Evolutionary conservation across 2,329 filamentous ascomycete genomes (phyloP), one percentile per base, ranked within the genome.

Genomic region (Chaetoscypha palmicola): DNA sequence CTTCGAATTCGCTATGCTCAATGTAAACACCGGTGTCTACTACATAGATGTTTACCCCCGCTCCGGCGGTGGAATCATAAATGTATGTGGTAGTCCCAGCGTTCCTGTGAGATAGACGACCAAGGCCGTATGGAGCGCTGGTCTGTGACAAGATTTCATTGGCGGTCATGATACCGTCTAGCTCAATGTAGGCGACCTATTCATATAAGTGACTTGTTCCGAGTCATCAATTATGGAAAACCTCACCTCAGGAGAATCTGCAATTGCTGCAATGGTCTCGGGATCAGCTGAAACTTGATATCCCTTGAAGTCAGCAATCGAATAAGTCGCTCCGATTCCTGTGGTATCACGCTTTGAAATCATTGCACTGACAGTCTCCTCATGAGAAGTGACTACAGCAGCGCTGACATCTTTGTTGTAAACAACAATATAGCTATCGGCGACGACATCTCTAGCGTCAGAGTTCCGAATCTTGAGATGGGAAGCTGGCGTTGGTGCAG

Each of bases 341-440:
- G 35, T 24, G 24, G 43, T 73, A 60, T 79, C 79, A 53, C 76
- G 74, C 64, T 74, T 79, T 59, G 71, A 65, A 44, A 82, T 61
- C 34, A 70, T 61, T 32, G 67, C 58, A 45, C 65, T 68, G 56
- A 79, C 68, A 44, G 62, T 66, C 23, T 66, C 61, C 56, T 76
- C 64, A 60, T 77, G 73, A 38, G 68, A 64, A 28, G 65, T 61
- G 54, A 81, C 71, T 28, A 65, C 64, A 12, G 68, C 68, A 17
- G 70, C 64, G 49, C 64, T 66, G 52, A 69, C 71, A 43, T 69
- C 71, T 51, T 66, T 67, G 61, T 81, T 77, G 67, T 80, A 82
- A 46, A 83, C 77, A 43, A 82, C 77, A 49, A 83, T 81, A 62
- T 79, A 83, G 38, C 69, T 68, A 65, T 76, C 71, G 22, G 71